Evolutionary conservation across 371 early-diverging fungal species (phyloP), one percentile per base, ranked within the genome.

Genomic region (Fennellomyces sp.): DNA sequence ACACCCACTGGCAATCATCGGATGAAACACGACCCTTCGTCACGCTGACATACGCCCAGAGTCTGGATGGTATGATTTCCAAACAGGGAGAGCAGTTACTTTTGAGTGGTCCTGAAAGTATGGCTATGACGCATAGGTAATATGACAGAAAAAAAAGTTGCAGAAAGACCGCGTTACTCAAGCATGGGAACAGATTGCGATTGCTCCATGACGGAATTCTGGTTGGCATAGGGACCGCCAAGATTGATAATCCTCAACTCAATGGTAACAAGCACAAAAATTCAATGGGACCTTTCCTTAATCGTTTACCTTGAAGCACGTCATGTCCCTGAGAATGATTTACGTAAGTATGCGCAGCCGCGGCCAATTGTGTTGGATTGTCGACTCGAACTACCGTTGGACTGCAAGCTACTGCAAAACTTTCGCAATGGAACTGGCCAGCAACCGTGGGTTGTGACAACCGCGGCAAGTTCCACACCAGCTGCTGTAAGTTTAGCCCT

Each of bases 21-120:
- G 11, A 17, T 17, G 21, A 45, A 21, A 6, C 45, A 12, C 10
- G 56, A 2, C 68, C 63, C 5, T 52, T 51, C 35, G 78, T 93
- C 8, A 93, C 94, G 2, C 72, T 96, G 52, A 93, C 95, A 3
- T 94, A 81, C 74, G 97, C 97, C 2, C 96, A 95, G 73, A 91
- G 95, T 60, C 72, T 96, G 33, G 96, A 96, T 73, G 94, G 93
- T 21, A 91, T 86, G 64, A 94, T 96, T 17, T 83, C 90, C 2
- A 77, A 76, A 5, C 64, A 70, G 5, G 83, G 85, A 7, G 81
- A 79, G 51, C 92, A 87, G 60, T 61, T 96, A 4, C 52, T 79
- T 19, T 71, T 97, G 25, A 93, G 93, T 58, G 85, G 91, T 15
- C 65, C 77, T 17, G 88, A 90, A 66, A 92, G 94, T 23, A 79